These are phyloP conservation scores for Inosperma sp. DNA, from an alignment of 768 basidiomycete species.

Conservation along the genomic window DNA sequence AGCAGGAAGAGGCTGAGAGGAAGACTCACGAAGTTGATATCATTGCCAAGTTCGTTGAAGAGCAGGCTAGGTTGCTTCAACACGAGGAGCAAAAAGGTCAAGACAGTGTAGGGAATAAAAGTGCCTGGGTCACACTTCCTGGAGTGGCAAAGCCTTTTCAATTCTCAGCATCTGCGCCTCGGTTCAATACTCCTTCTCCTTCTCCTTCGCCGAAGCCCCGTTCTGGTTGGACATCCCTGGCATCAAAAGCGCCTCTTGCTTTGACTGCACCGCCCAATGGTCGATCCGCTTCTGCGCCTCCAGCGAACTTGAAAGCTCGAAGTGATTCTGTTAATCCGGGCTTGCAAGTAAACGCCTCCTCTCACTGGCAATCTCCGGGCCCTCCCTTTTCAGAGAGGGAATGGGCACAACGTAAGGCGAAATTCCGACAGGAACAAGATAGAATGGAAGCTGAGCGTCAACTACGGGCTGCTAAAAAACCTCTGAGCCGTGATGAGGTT, in stretches of 20 bases:
- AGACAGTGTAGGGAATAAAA: constrained; percentile 29
- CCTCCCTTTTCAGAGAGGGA: constrained; percentile 42
- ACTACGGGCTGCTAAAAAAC: no score
- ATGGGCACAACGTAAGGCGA: constrained; percentile 62
- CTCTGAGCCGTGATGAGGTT: constrained; percentile 54
- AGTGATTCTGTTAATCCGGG: constrained; percentile 34
- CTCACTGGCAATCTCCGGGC: constrained; percentile 17
- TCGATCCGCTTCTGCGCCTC: constrained; percentile 22
- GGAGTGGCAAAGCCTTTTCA: constrained; percentile 12
- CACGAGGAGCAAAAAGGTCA: constrained; percentile 23
- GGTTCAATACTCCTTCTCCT: constrained; percentile 19
- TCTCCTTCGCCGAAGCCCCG: constrained; percentile 21
- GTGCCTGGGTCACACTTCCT: constrained; percentile 30
- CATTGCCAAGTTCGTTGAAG: no score
- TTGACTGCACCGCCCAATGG: constrained; percentile 24
- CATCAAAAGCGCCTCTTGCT: constrained; percentile 28
- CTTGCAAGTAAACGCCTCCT: constrained; percentile 22
- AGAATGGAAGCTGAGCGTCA: constrained; percentile 51
- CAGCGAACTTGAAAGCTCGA: constrained; percentile 25
- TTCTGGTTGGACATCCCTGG: constrained; percentile 31
- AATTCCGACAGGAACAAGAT: constrained; percentile 66
- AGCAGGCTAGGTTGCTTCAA: constrained; percentile 17
- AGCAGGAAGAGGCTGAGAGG: constrained; percentile 26
- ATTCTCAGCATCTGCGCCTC: constrained; percentile 23
- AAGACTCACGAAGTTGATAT: no score